Conservation (phyloP, 2,329 filamentous ascomycete species). For the Aspergillus sp. region DNA sequence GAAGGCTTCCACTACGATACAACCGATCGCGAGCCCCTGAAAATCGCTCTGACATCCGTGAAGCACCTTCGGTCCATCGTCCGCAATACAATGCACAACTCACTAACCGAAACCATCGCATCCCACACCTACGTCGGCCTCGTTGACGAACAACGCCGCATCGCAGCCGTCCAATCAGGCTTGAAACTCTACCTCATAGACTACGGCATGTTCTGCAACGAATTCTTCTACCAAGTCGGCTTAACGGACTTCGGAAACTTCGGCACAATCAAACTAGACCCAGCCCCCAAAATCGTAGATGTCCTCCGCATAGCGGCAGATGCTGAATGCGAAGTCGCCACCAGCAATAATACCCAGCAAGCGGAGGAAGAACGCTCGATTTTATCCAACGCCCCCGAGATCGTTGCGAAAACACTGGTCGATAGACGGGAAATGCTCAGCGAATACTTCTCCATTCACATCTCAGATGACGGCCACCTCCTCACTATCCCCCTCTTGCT, state of each 20-base stretch:
- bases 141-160: conserved; percentile 79
- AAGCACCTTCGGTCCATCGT: conserved; percentile 81
- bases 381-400: conserved; percentile 63
- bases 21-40: conserved; percentile 66
- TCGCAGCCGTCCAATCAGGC: conserved; percentile 90
- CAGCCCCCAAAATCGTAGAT: conserved; percentile 68
- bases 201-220: conserved; percentile 80
- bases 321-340: conserved; percentile 58
- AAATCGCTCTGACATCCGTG: conserved; percentile 77
- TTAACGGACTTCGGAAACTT: conserved; percentile 97
- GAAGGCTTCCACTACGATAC: conserved; percentile 69
- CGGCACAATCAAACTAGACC: conserved; percentile 75
- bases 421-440: conserved; percentile 79
- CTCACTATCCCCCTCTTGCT: conserved; percentile 78
- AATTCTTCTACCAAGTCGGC: conserved; percentile 94
- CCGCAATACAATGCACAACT: conserved; percentile 76
- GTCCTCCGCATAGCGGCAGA: conserved; percentile 73
- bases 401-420: conserved; percentile 68
- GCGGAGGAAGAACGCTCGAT: conserved; percentile 55
- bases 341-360: conserved; percentile 17
- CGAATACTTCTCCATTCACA: conserved; percentile 88
- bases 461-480: conserved; percentile 75
- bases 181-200: conserved; percentile 91
- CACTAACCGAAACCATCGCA: conserved; percentile 82
- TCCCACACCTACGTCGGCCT: conserved; percentile 91